phyloP scores from a whole-genome alignment of 192 early-diverging fungal genomes.

The Gaertneriomyces semiglobifer region DNA sequence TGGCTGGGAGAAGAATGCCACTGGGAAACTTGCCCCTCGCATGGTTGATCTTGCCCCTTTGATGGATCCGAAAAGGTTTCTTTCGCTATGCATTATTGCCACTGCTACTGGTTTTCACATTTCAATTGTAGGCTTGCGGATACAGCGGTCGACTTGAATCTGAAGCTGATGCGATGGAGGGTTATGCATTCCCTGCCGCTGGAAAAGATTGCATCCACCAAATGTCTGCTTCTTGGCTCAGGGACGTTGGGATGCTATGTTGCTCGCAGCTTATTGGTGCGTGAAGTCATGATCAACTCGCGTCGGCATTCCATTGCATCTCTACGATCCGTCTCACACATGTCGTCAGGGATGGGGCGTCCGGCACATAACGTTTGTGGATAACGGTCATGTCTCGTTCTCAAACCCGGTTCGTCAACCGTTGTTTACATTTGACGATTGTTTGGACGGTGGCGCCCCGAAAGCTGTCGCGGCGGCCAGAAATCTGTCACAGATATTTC shows the following conservation, averaged over 20 bases:
- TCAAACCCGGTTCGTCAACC: slow-evolving; percentile 97
- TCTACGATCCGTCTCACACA: neutral
- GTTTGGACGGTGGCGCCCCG: slow-evolving; percentile 75
- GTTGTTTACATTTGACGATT: slow-evolving; percentile 86
- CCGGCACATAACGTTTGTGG: slow-evolving; percentile 90
- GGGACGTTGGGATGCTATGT: slow-evolving; percentile 96
- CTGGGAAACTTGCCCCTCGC: slow-evolving; percentile 76
- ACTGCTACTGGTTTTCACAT: neutral
- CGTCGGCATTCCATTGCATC: neutral
- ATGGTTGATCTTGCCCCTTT: slow-evolving; percentile 76
- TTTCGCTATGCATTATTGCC: slow-evolving; percentile 2
- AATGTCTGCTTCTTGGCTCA: slow-evolving; percentile 85
- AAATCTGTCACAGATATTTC: slow-evolving; percentile 70
- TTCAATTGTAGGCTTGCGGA: slow-evolving; percentile 65
- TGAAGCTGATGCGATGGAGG: slow-evolving; percentile 97
- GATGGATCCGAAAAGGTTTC: slow-evolving; percentile 78
- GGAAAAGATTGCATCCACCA: slow-evolving; percentile 69
- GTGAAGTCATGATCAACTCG: neutral
- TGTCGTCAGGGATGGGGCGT: slow-evolving; percentile 83
- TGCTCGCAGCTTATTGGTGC: slow-evolving; percentile 70
- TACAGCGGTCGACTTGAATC: slow-evolving; percentile 88
- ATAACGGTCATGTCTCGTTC: slow-evolving; percentile 85
- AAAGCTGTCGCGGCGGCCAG: slow-evolving; percentile 88
- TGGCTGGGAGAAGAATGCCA: slow-evolving; percentile 89
- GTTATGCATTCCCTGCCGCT: slow-evolving; percentile 79